Percentiles rank a stretch among this genome's conserved stretches.
Conservation (phyloP, 108 stramenopile genomes). For the Cyclotella baltica region DNA sequence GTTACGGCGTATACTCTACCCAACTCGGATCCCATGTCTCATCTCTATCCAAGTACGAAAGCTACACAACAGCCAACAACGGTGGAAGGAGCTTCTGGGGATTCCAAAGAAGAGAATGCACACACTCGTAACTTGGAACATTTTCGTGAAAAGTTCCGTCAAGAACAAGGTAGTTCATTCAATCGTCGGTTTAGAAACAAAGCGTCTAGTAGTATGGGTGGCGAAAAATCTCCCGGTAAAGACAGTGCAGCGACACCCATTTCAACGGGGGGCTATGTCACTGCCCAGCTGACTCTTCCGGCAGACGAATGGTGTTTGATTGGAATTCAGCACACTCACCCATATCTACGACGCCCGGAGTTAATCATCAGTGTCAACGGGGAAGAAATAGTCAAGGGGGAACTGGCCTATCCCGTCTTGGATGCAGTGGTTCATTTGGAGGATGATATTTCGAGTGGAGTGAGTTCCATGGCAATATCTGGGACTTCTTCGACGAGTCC, state of each 20-base stretch:
- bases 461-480: background rate
- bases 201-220: background rate
- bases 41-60: conserved; percentile 24
- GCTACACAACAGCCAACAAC: conserved; percentile 2
- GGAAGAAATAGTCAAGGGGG: conserved; percentile 63
- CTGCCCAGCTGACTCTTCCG: conserved; percentile 64
- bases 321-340: conserved; percentile 80
- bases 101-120: conserved; percentile 16
- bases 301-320: conserved; percentile 79
- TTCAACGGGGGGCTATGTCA: conserved; percentile 42
- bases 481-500: conserved; percentile 11
- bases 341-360: conserved; percentile 83
- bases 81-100: background rate
- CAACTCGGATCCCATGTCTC: conserved; percentile 36
- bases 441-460: conserved; percentile 10
- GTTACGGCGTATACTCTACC: conserved; percentile 57
- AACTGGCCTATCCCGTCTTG: conserved; percentile 72
- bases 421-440: conserved; percentile 31
- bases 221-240: background rate
- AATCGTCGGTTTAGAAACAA: too few relatives aligned
- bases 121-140: conserved; percentile 39
- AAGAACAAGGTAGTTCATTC: background rate
- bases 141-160: conserved; percentile 27
- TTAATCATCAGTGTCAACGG: conserved; percentile 84
- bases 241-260: background rate